Percentiles rank a stretch among this genome's conserved stretches.
Conservation (phyloP, 2,329 filamentous ascomycete species). For the Coleophoma cylindrospora region DNA sequence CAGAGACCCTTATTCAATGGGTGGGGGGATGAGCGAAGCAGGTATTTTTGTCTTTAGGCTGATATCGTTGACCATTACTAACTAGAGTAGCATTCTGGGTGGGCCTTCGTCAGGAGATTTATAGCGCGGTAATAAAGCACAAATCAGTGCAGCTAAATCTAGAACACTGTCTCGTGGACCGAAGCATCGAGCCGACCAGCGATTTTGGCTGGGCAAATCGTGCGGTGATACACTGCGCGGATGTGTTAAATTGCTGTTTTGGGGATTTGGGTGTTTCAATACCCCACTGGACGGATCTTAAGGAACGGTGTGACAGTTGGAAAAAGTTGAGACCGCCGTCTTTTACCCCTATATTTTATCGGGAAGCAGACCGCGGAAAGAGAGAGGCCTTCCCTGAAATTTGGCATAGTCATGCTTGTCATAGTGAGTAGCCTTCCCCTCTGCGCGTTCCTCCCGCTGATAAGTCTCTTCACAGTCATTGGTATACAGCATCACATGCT, state of each 20-base stretch:
- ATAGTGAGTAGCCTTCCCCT: conserved; percentile 31
- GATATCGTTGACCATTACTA: too few species aligned
- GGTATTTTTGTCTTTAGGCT: too few species aligned
- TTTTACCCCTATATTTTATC: conserved; percentile 49
- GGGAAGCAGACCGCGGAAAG: conserved; percentile 26
- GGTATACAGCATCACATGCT: conserved; percentile 57
- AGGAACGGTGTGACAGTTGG: conserved; percentile 42
- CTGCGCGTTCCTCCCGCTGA: too few species aligned
- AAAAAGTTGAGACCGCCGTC: conserved; percentile 39
- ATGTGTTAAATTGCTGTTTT: conserved; percentile 60
- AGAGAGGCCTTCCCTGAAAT: conserved; percentile 49
- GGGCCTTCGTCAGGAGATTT: conserved; percentile 54
- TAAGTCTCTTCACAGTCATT: conserved; percentile 35
- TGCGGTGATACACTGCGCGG: conserved; percentile 56
- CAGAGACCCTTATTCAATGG: conserved; percentile 21
- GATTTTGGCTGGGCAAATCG: conserved; percentile 57
- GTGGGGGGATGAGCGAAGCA: conserved; percentile 37
- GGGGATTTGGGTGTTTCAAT: conserved; percentile 29
- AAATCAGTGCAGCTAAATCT: conserved; percentile 43
- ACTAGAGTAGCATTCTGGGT: conserved; percentile 41
- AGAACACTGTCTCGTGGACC: conserved; percentile 44
- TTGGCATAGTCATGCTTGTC: conserved; percentile 50
- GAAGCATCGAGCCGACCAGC: conserved; percentile 39
- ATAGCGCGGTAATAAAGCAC: conserved; percentile 41
- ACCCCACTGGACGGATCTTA: conserved; percentile 37